Evolutionary conservation across 2,329 filamentous ascomycete species (phyloP), one percentile per base, ranked within the genome.

Genomic region (Cladophialophora immunda): DNA sequence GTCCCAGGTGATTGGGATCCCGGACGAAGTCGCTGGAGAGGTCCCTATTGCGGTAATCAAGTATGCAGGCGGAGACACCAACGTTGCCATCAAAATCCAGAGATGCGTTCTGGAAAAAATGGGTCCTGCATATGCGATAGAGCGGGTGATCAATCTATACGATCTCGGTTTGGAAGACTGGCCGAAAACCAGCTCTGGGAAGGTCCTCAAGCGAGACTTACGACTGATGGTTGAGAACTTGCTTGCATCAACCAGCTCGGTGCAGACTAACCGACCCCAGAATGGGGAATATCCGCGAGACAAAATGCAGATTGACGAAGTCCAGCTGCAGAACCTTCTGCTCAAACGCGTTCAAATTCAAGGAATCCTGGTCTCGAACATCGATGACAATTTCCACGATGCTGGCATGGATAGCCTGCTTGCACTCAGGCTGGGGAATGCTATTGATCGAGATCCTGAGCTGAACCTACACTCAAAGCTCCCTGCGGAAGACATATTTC

Each of bases 391-490:
- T 66, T 81, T 85, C 70, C 84, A 83, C 67, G 74, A 77, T 1
- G 74, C 77, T 0, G 83, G 82, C 0, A 68, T 85, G 19, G 82
- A 85, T 69, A 84, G 81, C 65, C 72, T 84, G 9, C 80, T 81
- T 19, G 81, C 81, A 1, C 81, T 81, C 15, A 80, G 83, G n/a
- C 68, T 82, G 1, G 78, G 82, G 22, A 76, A 80, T 3, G 62
- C 82, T 2, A 75, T 84, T 27, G 73, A 81, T 38, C 73, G 77
- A 17, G 72, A 79, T 27, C 76, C 84, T 15, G 75, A 79, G 13
- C 71, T 84, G 8, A 65, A 36, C 1, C 74, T 75, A 22, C 69
- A 54, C 27, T 17, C 29, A 34, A 45, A 53, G 25, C 34, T 61
- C 5, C 13, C 27, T 11, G n/a, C 30, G 47, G 30, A 27, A n/a